Evolutionary conservation across 140 eudicot species (phyloP).

Genomic region (Senecio squalidus): DNA sequence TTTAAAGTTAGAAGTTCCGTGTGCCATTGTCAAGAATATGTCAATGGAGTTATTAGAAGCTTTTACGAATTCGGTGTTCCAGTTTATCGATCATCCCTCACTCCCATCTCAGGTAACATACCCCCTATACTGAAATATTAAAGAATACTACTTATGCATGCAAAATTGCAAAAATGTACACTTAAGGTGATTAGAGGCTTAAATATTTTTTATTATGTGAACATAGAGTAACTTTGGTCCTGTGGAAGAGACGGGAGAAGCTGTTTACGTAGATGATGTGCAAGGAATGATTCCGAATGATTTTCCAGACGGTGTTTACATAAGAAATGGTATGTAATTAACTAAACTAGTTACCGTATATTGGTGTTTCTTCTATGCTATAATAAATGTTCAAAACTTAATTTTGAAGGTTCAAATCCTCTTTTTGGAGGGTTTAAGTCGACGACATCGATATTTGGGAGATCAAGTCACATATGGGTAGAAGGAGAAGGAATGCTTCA

Average conservation of each 20-base stretch:
- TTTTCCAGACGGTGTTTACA: constrained; percentile 60
- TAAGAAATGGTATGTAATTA: constrained; percentile 45
- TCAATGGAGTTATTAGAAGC: constrained; percentile 31
- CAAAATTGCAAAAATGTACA: too few relatives aligned
- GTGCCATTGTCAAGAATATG: constrained; percentile 28
- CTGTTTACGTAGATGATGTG: constrained; percentile 20
- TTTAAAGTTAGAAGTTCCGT: constrained; percentile 11
- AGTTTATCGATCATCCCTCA: constrained; percentile 39
- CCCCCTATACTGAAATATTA: too few relatives aligned
- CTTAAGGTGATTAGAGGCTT: not conserved
- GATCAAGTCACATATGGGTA: constrained; percentile 62
- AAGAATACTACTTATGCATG: too few relatives aligned
- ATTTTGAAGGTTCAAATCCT: constrained; percentile 58
- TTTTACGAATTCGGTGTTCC: constrained; percentile 32
- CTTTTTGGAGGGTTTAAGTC: constrained; percentile 61
- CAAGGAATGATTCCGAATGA: constrained; percentile 45
- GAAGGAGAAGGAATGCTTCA: constrained; percentile 95
- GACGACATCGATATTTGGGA: constrained; percentile 53
- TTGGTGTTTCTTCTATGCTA: not conserved
- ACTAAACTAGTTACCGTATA: not conserved
- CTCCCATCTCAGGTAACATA: constrained; percentile 60
- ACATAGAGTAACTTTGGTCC: constrained; percentile 57
- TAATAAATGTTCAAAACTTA: not conserved
- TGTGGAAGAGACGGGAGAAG: constrained; percentile 44
- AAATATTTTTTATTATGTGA: not conserved